A percentile compares a stretch with the other conserved stretches of the same genome.
phyloP scores from a whole-genome alignment of 108 stramenopile genomes.

The Discostella stelligeroides region DNA sequence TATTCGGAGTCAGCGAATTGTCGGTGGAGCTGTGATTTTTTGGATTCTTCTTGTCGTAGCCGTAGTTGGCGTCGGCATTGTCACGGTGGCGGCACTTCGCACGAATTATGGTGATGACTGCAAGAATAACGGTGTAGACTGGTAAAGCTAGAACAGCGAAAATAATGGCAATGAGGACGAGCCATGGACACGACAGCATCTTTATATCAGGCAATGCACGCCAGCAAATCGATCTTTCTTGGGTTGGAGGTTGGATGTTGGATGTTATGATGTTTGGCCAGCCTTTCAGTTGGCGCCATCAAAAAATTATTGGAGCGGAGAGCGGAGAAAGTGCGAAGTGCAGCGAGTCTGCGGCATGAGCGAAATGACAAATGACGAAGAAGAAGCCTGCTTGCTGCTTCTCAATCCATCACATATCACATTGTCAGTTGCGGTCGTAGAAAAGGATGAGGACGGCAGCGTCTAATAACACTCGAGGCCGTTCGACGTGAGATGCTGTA shows the following conservation, averaged over 20 bases:
- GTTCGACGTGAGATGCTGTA: slow-evolving; percentile 74
- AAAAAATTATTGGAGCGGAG: no score
- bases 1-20: no score
- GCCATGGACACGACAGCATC: slow-evolving; percentile 4
- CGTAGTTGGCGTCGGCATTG: no score
- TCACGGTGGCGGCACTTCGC: neutral
- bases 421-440: slow-evolving; percentile 35
- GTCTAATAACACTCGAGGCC: slow-evolving; percentile 70
- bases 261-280: slow-evolving; percentile 3
- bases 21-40: no score
- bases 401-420: slow-evolving; percentile 7
- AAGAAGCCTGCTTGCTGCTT: slow-evolving; percentile 13
- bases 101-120: slow-evolving; percentile 24
- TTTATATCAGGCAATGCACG: neutral
- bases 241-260: no score
- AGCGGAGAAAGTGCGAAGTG: no score
- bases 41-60: no score
- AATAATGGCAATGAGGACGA: slow-evolving; percentile 8
- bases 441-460: slow-evolving; percentile 76
- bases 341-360: no score
- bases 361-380: no score
- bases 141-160: slow-evolving; percentile 8
- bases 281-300: no score
- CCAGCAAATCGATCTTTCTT: no score
- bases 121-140: slow-evolving; percentile 25